Evolutionary conservation across 345 rosid genomes (phyloP).

Genomic region (Arabis alpina): DNA sequence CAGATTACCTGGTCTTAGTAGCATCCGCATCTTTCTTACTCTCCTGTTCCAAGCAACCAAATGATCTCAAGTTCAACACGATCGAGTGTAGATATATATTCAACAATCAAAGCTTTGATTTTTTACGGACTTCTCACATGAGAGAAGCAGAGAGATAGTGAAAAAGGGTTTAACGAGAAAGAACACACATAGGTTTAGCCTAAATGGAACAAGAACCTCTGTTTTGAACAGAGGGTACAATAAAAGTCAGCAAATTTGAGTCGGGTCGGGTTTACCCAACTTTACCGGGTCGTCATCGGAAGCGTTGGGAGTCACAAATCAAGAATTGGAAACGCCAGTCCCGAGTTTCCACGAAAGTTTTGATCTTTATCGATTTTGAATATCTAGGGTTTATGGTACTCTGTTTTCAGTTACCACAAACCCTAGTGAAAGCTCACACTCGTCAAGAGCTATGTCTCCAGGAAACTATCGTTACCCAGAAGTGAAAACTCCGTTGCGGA

Average conservation of each 20-base stretch:
- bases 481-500: conserved; percentile 35
- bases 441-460: conserved; percentile 36
- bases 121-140: conserved; percentile 4
- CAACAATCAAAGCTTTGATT: conserved; percentile 15
- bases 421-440: conserved; percentile 45
- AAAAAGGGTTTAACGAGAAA: conserved; percentile 27
- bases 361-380: conserved; percentile 32
- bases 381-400: conserved; percentile 38
- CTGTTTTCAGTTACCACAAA: conserved; percentile 41
- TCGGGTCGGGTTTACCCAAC: background rate
- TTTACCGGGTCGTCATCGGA: conserved; percentile 13
- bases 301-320: conserved; percentile 17
- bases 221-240: background rate
- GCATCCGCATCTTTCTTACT: conserved; percentile 28
- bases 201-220: background rate
- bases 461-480: conserved; percentile 41
- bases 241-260: conserved; percentile 2
- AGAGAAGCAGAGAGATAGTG: conserved; percentile 9
- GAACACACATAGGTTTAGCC: conserved; percentile 23
- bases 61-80: conserved; percentile 11
- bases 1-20: conserved; percentile 37
- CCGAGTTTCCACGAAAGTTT: conserved; percentile 12
- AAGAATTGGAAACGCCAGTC: conserved; percentile 9
- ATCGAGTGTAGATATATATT: conserved; percentile 4
- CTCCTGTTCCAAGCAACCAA: background rate